phyloP scores from a whole-genome alignment of 192 early-diverging fungal genomes.

The Coemansia sp. region DNA sequence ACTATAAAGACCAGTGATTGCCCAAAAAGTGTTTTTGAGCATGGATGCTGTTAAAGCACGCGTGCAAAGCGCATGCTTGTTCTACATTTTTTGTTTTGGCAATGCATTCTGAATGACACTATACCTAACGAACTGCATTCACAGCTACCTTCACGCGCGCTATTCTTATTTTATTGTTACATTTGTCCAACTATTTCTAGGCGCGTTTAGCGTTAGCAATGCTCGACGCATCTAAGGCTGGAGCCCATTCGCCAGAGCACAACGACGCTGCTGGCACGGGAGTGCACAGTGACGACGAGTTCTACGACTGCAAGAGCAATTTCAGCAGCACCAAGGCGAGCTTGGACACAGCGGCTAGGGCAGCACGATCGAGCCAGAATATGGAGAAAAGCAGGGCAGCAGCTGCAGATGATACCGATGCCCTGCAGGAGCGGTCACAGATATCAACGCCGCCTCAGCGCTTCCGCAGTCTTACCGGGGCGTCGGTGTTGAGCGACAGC shows the following conservation, averaged over 20 bases:
- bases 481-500: constrained; percentile 3
- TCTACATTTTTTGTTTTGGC: too few species aligned
- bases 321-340: constrained; percentile 31
- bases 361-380: not conserved
- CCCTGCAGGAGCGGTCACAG: constrained; percentile 9
- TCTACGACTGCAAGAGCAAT: constrained; percentile 38
- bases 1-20: not conserved
- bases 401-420: not conserved
- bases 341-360: constrained; percentile 8
- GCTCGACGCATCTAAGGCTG: constrained; percentile 6
- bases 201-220: not conserved
- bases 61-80: too few species aligned
- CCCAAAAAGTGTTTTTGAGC: too few species aligned
- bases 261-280: not conserved
- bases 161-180: not conserved
- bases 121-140: too few species aligned
- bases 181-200: too few species aligned
- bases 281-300: constrained; percentile 39
- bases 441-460: not conserved
- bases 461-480: constrained; percentile 23
- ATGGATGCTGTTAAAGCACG: too few species aligned
- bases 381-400: constrained; percentile 9
- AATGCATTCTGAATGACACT: too few species aligned
- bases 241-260: not conserved
- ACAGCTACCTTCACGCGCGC: not conserved